Evolutionary conservation across 1,139 yeast species (phyloP), one percentile per base, ranked within the genome.

Genomic region (Hanseniaspora sp.): DNA sequence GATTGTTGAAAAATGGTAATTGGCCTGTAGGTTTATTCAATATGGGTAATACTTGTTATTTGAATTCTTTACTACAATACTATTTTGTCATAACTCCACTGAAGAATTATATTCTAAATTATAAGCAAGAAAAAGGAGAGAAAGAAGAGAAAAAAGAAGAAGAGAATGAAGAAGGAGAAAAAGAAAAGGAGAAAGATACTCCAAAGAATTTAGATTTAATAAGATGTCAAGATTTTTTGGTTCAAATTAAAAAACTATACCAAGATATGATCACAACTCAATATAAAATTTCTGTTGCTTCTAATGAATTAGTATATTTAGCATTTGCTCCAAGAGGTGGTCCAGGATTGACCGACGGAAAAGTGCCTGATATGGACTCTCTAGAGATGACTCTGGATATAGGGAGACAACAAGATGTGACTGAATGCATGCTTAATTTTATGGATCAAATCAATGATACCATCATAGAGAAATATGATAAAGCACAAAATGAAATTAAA

Each of bases 371-470:
- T 57, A 68, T 77, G 1, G 83, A 79, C 57, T 86, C 82, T 62
- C 75, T 83, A 67, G 86, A 79, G 57, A 78, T 82, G 60, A 81
- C 92, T 0, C 74, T 83, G 52, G 92, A 83, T 60, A 76, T 86
- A 58, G 96, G 96, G 2, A 76, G 95, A 60, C 98, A 92, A 66
- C 98, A 92, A 66, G 98, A 92, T 71, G 97, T 92, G 17, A 87
- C 96, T 0, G 98, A 92, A 66, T 90, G 97, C 68, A 88, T 92
- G 62, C 95, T 90, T 56, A 92, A 92, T 67, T 96, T 92, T 5
- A 74, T 90, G n/a, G 86, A 83, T 59, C 97, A 90, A 66, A 72
- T 90, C 34, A 40, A 51, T 6, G 96, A 90, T 64, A 86, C 95
- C n/a, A 95, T 96, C 0, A 82, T 86, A 23, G 96, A 90, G 64